Conservation (phyloP, 1,284 basidiomycete genomes). For the Tetrapyrgos nigripes region DNA sequence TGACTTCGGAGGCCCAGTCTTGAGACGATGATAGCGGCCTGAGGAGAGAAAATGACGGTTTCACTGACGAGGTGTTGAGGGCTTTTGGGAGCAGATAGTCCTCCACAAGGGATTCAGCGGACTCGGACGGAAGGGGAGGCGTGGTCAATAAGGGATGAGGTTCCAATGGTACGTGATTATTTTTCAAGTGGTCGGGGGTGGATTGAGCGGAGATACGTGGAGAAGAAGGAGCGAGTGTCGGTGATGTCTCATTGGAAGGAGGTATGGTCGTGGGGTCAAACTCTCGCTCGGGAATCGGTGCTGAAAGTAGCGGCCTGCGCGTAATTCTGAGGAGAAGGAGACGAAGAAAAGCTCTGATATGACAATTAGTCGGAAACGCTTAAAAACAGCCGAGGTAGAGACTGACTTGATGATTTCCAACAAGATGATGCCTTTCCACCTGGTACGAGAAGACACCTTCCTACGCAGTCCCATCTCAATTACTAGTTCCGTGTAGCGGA, state of each 20-base stretch:
- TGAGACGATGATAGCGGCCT: slow-evolving; percentile 62
- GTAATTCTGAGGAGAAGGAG: slow-evolving; percentile 76
- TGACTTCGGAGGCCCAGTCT: slow-evolving; percentile 74
- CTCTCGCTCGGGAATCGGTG: slow-evolving; percentile 85
- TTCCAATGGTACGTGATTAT: slow-evolving; percentile 74
- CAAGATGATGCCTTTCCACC: slow-evolving; percentile 77
- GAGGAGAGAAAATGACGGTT: slow-evolving; percentile 68
- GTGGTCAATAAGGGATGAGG: slow-evolving; percentile 62
- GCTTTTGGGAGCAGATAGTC: slow-evolving; percentile 84
- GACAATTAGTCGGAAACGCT: slow-evolving; percentile 9
- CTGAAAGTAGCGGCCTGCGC: slow-evolving; percentile 73
- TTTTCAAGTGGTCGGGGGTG: slow-evolving; percentile 78
- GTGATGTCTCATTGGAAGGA: slow-evolving; percentile 59
- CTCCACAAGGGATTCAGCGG: slow-evolving; percentile 64
- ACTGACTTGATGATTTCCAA: slow-evolving; percentile 85
- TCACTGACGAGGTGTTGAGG: slow-evolving; percentile 71
- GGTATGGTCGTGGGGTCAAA: slow-evolving; percentile 78
- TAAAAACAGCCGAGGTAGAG: slow-evolving; percentile 3
- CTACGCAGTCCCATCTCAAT: slow-evolving; percentile 87
- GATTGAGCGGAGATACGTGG: slow-evolving; percentile 55
- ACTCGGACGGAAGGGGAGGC: slow-evolving; percentile 51
- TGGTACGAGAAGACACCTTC: slow-evolving; percentile 63
- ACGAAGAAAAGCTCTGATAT: slow-evolving; percentile 71
- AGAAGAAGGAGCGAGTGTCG: slow-evolving; percentile 64
- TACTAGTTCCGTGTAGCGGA: slow-evolving; percentile 82